A percentile compares a stretch with the other conserved stretches of the same genome.
These are phyloP conservation scores for Fusarium sacchari DNA, from an alignment of 2,329 filamentous ascomycete genomes.

Conservation along the genomic window DNA sequence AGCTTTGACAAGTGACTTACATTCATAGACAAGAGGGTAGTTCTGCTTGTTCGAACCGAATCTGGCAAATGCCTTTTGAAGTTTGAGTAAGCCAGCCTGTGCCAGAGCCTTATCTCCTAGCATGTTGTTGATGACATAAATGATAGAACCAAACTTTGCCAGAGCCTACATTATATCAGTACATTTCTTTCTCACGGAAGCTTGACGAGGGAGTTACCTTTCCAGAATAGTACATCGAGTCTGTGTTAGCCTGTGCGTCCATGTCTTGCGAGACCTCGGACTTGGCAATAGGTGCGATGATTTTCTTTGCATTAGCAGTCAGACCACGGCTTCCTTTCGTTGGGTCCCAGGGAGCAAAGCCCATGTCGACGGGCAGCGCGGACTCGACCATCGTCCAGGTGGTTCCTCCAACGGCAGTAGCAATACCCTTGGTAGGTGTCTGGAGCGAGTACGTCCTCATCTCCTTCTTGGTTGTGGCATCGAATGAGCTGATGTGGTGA, in stretches of 20 bases:
- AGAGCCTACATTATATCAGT: conserved; percentile 60
- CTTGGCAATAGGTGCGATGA: conserved; percentile 71
- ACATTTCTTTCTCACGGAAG: background rate
- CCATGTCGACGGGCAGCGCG: conserved; percentile 77
- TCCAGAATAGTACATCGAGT: conserved; percentile 94
- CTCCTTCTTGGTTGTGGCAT: conserved; percentile 61
- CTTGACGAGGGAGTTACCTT: conserved; percentile 63
- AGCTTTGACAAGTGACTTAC: conserved; percentile 50
- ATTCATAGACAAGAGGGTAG: conserved; percentile 72
- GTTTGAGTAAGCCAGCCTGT: conserved; percentile 64
- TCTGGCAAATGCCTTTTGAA: conserved; percentile 73
- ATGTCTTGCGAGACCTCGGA: conserved; percentile 83
- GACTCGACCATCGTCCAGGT: conserved; percentile 82
- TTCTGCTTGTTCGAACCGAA: conserved; percentile 76
- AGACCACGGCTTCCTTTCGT: conserved; percentile 60
- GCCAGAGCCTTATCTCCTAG: conserved; percentile 67
- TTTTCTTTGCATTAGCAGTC: conserved; percentile 63
- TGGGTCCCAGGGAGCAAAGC: conserved; percentile 81
- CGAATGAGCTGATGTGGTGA: conserved; percentile 84
- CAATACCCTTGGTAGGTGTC: conserved; percentile 86
- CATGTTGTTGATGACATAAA: conserved; percentile 73
- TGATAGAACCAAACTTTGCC: conserved; percentile 77
- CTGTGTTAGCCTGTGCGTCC: conserved; percentile 73
- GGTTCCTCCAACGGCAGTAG: conserved; percentile 76
- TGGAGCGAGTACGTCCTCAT: conserved; percentile 70